phyloP scores from a whole-genome alignment of 176 grass and related monocot species.

The Bonia amplexicaulis region DNA sequence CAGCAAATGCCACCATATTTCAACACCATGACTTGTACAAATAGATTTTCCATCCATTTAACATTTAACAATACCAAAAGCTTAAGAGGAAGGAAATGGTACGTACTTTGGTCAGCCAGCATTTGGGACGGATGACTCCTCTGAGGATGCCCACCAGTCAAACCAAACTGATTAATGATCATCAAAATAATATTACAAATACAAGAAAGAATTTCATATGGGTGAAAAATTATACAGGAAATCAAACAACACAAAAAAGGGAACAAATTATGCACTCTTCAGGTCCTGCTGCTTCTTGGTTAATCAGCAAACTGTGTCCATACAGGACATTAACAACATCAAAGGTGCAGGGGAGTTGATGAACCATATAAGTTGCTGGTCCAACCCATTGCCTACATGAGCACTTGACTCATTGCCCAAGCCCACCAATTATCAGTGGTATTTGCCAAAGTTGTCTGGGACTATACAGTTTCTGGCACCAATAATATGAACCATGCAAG shows the following conservation, averaged over 20 bases:
- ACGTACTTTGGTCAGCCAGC: slow-evolving; percentile 83
- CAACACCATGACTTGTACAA: background rate
- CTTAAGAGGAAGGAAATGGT: background rate
- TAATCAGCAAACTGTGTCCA: background rate
- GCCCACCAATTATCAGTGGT: background rate
- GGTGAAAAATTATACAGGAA: background rate
- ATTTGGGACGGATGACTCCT: slow-evolving; percentile 89
- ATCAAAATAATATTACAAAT: slow-evolving; percentile 10
- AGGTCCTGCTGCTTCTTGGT: background rate
- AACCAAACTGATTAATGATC: slow-evolving; percentile 57
- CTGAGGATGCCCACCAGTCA: slow-evolving; percentile 64
- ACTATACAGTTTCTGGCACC: background rate
- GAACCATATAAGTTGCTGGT: background rate
- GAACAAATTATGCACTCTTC: background rate
- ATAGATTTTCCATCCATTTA: background rate
- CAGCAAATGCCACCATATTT: background rate
- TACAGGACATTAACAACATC: background rate
- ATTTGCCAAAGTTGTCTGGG: background rate
- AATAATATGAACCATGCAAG: slow-evolving; percentile 3
- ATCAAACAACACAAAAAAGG: background rate
- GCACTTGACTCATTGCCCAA: background rate
- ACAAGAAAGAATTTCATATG: slow-evolving; percentile 20
- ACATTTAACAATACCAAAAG: slow-evolving; percentile 5
- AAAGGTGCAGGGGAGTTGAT: background rate
- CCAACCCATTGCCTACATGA: background rate